Base-by-base conservation (phyloP, 1,284 basidiomycete genomes). In the Taiwanofungus camphoratus region DNA sequence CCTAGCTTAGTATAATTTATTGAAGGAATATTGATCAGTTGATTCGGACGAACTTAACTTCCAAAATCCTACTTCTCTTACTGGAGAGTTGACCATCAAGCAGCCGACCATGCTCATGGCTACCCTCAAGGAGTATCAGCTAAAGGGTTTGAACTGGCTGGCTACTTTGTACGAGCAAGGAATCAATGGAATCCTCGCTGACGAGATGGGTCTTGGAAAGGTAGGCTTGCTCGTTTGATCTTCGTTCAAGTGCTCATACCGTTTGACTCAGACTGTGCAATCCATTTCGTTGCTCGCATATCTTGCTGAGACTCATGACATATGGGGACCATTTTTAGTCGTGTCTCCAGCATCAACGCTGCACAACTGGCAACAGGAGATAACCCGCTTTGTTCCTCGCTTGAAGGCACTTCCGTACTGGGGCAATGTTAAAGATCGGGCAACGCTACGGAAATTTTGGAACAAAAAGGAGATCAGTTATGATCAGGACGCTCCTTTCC, bases 301-400 rank as follows among this genome's bases (percentile, higher is more conserved):
- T 66, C 82, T 99, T 16, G 95, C 96, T 7, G 96, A 99, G 67
- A 84, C 85, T 1, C 96, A 99, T 63, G 90, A 98, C 60, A 96
- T 99, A 49, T 99, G 96, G 96, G 96, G 96, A 0, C 96, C 96
- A 13, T 99, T 99, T 74, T 77, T 99, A n/a, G 94, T 99, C 45
- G 96, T 99, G 39, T 93, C 96, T 1, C 96, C 96, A 1, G 89
- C 94, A 1, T 98, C 95, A 4, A 99, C 96, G 0, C 71, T 99
- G 51, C 96, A 99, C 67, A 99, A 99, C 61, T 99, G 96, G 96
- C 95, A 99, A 64, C 96, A 99, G 61, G 96, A 99, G 66, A 79
- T 99, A 46, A 88, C 91, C 21, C 85, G 92, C 22, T 99, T 99
- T 62, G 92, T 97, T 3, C 96, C 96, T 19, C 75, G 76, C 35